Conservation (phyloP, 768 basidiomycete genomes). For the Rossbeevera mucosa region DNA sequence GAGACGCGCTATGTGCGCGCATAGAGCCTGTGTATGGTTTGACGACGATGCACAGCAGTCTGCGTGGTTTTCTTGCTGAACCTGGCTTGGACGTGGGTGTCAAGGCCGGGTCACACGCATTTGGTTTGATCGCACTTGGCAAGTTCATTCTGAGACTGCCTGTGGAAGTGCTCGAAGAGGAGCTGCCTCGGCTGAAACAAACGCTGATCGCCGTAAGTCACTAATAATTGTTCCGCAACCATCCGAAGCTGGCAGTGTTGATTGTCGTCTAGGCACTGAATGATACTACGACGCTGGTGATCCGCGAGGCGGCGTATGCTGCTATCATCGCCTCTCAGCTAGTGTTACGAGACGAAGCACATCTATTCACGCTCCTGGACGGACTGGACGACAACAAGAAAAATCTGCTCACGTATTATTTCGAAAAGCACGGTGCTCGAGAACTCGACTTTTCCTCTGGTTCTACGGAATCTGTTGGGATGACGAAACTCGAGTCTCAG, state of each 20-base stretch:
- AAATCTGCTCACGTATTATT: conserved; percentile 83
- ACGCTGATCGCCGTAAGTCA: conserved; percentile 64
- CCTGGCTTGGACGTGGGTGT: conserved; percentile 47
- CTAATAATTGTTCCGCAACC: background rate
- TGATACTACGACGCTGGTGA: conserved; percentile 65
- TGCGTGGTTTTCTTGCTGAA: conserved; percentile 60
- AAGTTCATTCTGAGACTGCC: conserved; percentile 81
- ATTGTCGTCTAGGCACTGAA: conserved; percentile 55
- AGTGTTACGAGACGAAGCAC: conserved; percentile 76
- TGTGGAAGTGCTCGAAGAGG: conserved; percentile 81
- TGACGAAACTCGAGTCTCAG: conserved; percentile 74
- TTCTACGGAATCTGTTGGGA: conserved; percentile 38
- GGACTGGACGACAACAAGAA: conserved; percentile 87
- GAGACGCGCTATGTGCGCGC: conserved; percentile 65
- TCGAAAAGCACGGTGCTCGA: conserved; percentile 80
- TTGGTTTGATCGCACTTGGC: conserved; percentile 78
- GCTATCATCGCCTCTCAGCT: conserved; percentile 81
- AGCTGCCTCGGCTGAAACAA: conserved; percentile 67
- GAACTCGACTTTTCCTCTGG: conserved; percentile 37
- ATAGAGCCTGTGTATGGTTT: conserved; percentile 83
- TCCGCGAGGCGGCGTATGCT: conserved; percentile 80
- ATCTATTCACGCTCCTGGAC: conserved; percentile 75
- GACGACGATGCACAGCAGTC: conserved; percentile 72
- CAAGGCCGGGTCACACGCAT: conserved; percentile 69
- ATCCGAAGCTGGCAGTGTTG: background rate